A percentile compares a stretch with the other conserved stretches of the same genome.
Evolutionary conservation across 2,329 filamentous ascomycete genomes (phyloP).

Genomic region (Aspergillus phoenicis): DNA sequence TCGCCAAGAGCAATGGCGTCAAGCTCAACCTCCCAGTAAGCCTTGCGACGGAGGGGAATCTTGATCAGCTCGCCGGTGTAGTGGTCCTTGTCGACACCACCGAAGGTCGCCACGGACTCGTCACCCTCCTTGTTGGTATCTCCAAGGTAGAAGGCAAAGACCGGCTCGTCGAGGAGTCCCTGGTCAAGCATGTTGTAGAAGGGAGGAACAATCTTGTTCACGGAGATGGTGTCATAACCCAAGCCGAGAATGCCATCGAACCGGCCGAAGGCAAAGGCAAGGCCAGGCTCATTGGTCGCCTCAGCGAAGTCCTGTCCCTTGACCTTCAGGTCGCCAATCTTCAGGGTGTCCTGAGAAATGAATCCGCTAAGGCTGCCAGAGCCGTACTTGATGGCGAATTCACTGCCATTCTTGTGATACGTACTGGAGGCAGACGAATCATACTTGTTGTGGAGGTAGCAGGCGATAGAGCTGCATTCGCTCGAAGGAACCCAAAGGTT

Average conservation of each 20-base stretch:
- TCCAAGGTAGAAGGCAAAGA: conserved; percentile 96
- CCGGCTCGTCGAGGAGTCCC: conserved; percentile 82
- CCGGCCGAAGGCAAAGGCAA: conserved; percentile 95
- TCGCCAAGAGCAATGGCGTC: conserved; percentile 88
- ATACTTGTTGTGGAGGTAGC: conserved; percentile 96
- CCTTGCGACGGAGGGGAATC: conserved; percentile 95
- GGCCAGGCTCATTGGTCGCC: conserved; percentile 90
- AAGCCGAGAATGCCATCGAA: conserved; percentile 97
- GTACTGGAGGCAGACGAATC: conserved; percentile 85
- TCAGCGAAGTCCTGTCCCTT: conserved; percentile 94
- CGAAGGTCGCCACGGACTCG: conserved; percentile 85
- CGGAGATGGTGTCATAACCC: conserved; percentile 93
- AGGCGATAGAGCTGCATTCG: conserved; percentile 91
- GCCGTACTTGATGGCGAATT: conserved; percentile 92
- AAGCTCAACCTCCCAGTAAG: conserved; percentile 99
- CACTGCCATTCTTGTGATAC: conserved; percentile 90
- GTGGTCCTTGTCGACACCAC: conserved; percentile 81
- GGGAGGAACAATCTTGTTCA: conserved; percentile 90
- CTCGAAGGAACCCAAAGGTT: conserved; percentile 97
- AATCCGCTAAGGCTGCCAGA: conserved; percentile 93
- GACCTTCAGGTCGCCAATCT: conserved; percentile 85
- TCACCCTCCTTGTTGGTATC: conserved; percentile 69
- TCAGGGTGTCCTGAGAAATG: conserved; percentile 82
- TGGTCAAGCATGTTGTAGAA: conserved; percentile 97
- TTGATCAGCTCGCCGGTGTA: conserved; percentile 85